Evolutionary conservation across 192 early-diverging fungal species (phyloP).

Genomic region (Backusella circina): DNA sequence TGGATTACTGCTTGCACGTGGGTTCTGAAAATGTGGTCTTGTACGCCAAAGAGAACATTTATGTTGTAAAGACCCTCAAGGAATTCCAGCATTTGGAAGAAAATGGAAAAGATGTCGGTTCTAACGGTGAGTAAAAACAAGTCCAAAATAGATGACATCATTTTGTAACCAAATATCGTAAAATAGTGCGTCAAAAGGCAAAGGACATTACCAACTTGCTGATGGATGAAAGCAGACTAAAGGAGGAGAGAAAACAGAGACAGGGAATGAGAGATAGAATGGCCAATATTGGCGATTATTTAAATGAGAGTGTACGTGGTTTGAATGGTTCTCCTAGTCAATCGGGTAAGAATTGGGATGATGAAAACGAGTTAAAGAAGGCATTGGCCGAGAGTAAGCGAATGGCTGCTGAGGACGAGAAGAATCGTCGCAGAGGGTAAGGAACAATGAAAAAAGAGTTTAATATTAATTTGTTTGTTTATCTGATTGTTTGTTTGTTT

Average conservation of each 20-base stretch:
- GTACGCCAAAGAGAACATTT: slow-evolving; percentile 86
- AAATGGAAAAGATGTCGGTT: slow-evolving; percentile 86
- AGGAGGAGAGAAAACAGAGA: slow-evolving; percentile 71
- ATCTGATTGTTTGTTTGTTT: not conserved
- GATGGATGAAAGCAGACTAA: slow-evolving; percentile 72
- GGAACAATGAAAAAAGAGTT: not conserved
- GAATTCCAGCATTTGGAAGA: slow-evolving; percentile 98
- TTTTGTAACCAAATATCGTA: not conserved
- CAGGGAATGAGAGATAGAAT: slow-evolving; percentile 62
- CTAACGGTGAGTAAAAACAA: slow-evolving; percentile 59
- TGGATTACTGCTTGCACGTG: slow-evolving; percentile 81
- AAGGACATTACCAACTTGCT: slow-evolving; percentile 87
- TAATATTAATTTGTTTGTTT: not conserved
- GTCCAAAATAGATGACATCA: not conserved
- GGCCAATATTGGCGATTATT: slow-evolving; percentile 35
- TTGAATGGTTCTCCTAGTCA: not conserved
- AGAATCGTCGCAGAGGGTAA: slow-evolving; percentile 26
- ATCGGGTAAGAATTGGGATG: slow-evolving; percentile 53
- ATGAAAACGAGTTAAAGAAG: slow-evolving; percentile 74
- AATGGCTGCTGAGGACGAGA: slow-evolving; percentile 49
- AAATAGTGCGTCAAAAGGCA: slow-evolving; percentile 83
- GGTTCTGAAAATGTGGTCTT: slow-evolving; percentile 85
- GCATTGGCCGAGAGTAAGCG: slow-evolving; percentile 85
- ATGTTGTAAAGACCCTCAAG: slow-evolving; percentile 92
- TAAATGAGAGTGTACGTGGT: slow-evolving; percentile 26